phyloP scores from a whole-genome alignment of 441 rosid genomes.

The Mallotus repandus region DNA sequence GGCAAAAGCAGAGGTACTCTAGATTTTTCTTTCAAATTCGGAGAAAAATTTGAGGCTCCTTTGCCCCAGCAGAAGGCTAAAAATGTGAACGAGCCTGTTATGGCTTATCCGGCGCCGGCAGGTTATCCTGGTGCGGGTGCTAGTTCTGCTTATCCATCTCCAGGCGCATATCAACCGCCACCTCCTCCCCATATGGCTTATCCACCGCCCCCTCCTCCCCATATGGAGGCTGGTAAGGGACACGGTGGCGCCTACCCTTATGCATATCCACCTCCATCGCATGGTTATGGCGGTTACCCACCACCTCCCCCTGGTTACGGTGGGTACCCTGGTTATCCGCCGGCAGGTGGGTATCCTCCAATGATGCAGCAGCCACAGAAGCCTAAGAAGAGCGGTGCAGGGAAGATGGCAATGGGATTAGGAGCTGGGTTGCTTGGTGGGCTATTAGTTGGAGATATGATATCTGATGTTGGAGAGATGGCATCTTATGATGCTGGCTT shows the following conservation, averaged over 20 bases:
- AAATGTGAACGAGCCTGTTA: slow-evolving; percentile 17
- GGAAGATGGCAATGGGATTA: slow-evolving; percentile 46
- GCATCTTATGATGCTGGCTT: slow-evolving; percentile 31
- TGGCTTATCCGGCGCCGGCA: slow-evolving; percentile 37
- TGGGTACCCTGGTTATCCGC: slow-evolving; percentile 14
- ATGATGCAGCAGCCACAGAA: slow-evolving; percentile 40
- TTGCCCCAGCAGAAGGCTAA: slow-evolving; percentile 19
- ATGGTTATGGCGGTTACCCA: slow-evolving; percentile 18
- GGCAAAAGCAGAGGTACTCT: slow-evolving; percentile 62
- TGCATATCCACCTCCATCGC: slow-evolving; percentile 25
- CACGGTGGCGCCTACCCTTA: slow-evolving; percentile 4
- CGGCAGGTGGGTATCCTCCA: slow-evolving; percentile 34
- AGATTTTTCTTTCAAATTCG: slow-evolving; percentile 47
- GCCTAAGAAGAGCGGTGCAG: slow-evolving; percentile 44
- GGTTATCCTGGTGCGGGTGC: slow-evolving; percentile 19
- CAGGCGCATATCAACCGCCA: slow-evolving; percentile 33
- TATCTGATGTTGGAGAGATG: slow-evolving; percentile 39
- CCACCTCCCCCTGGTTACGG: slow-evolving; percentile 18
- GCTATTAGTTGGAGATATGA: slow-evolving; percentile 56
- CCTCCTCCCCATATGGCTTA: slow-evolving; percentile 19
- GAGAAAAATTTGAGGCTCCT: slow-evolving; percentile 38
- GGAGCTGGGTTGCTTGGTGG: slow-evolving; percentile 71
- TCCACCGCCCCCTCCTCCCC: slow-evolving; percentile 22
- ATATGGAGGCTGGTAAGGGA: slow-evolving; percentile 7
- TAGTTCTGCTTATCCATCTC: slow-evolving; percentile 23